phyloP scores from a whole-genome alignment of 108 stramenopile genomes.

The Conticribra guillardii region DNA sequence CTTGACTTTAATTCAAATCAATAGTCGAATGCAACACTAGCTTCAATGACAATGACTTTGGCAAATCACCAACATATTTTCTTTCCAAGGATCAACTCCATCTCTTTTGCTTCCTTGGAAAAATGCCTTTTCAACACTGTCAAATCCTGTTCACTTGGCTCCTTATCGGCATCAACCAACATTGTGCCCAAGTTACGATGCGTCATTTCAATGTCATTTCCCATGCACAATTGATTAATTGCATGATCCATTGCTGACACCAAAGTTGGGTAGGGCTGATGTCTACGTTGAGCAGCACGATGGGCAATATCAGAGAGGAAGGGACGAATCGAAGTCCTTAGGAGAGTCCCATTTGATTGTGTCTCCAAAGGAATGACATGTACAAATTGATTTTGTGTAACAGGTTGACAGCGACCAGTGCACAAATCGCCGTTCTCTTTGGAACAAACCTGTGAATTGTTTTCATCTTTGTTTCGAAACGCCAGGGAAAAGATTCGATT shows the following conservation, averaged over 20 bases:
- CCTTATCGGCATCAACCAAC: no score
- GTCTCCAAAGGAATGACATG: slow-evolving; percentile 31
- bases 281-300: slow-evolving; percentile 16
- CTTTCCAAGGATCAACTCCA: neutral
- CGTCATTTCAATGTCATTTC: no score
- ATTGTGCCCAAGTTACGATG: no score
- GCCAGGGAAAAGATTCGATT: slow-evolving; percentile 40
- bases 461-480: slow-evolving; percentile 6
- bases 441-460: neutral
- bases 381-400: slow-evolving; percentile 23
- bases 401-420: neutral
- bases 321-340: slow-evolving; percentile 10
- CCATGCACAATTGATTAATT: slow-evolving; percentile 13
- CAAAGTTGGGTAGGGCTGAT: neutral
- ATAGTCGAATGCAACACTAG: neutral
- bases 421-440: no score
- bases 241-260: slow-evolving; percentile 10
- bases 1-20: slow-evolving; percentile 1
- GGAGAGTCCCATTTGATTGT: slow-evolving; percentile 14
- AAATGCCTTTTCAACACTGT: slow-evolving; percentile 9
- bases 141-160: slow-evolving; percentile 4
- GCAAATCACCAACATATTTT: neutral
- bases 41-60: no score
- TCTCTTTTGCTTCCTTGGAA: slow-evolving; percentile 6
- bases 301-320: slow-evolving; percentile 21